Percentiles rank a stretch among this genome's conserved stretches.
Conservation (phyloP, 306 rosid species). For the Benincasa hispida region DNA sequence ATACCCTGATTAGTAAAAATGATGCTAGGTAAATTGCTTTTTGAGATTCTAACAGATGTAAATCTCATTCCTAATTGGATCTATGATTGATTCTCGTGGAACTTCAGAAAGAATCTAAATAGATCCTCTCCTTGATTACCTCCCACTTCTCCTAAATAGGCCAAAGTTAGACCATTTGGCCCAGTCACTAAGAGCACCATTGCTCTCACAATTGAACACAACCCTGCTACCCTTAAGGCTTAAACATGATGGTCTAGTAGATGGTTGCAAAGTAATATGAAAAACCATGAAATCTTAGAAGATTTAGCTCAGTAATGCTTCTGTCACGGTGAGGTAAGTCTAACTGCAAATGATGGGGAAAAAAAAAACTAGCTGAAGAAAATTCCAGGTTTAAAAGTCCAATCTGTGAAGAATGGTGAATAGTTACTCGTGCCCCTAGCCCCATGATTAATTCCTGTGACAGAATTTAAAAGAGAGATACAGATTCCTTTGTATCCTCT, state of each 20-base stretch:
- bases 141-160: neutral
- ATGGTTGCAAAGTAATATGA: neutral
- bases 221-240: neutral
- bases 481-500: neutral
- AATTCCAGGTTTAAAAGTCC: neutral
- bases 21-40: neutral
- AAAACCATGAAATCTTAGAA: neutral
- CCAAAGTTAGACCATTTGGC: neutral
- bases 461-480: neutral
- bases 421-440: neutral
- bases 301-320: neutral
- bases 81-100: neutral
- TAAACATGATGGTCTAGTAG: neutral
- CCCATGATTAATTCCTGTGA: neutral
- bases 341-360: neutral
- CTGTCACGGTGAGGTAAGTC: neutral
- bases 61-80: neutral
- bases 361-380: neutral
- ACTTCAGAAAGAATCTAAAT: neutral
- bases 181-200: neutral
- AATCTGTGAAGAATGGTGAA: neutral
- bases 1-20: neutral
- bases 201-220: neutral
- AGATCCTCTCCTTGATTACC: neutral
- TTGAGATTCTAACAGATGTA: neutral